Percentiles rank a stretch among this genome's conserved stretches.
Conservation (phyloP, 306 rosid species). For the Delonix regia region DNA sequence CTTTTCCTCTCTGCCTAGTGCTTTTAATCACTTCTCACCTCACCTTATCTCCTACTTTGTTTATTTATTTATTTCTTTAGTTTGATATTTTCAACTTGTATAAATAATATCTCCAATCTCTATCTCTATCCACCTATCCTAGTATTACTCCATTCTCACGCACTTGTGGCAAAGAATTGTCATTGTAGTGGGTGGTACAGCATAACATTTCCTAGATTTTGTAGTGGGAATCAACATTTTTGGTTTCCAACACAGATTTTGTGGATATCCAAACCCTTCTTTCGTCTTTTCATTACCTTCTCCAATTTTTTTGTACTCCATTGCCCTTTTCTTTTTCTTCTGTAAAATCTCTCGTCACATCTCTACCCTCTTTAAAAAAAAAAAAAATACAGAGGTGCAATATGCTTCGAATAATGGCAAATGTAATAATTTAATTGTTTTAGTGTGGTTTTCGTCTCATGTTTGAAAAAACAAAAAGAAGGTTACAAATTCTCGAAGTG, state of each 20-base stretch:
- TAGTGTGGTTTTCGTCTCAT: no score
- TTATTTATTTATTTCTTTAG: not conserved
- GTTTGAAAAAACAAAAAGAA: no score
- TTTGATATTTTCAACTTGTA: conserved; percentile 17
- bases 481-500: not conserved
- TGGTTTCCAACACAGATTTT: not conserved
- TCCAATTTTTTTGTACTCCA: not conserved
- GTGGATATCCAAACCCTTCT: not conserved
- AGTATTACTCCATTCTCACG: conserved; percentile 37
- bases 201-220: conserved; percentile 24
- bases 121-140: conserved; percentile 31
- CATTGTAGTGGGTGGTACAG: conserved; percentile 45
- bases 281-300: not conserved
- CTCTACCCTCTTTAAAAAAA: no score
- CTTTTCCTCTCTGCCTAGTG: conserved; percentile 29
- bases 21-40: conserved; percentile 36
- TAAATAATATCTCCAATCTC: conserved; percentile 25
- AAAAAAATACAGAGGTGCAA: no score
- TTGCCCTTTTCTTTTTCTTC: not conserved
- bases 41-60: conserved; percentile 38
- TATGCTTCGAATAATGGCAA: no score
- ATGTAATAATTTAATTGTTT: no score
- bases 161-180: conserved; percentile 45
- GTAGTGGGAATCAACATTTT: not conserved
- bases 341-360: no score